phyloP scores from a whole-genome alignment of 179 eudicot genomes.

The Sideroxylon spinosum region DNA sequence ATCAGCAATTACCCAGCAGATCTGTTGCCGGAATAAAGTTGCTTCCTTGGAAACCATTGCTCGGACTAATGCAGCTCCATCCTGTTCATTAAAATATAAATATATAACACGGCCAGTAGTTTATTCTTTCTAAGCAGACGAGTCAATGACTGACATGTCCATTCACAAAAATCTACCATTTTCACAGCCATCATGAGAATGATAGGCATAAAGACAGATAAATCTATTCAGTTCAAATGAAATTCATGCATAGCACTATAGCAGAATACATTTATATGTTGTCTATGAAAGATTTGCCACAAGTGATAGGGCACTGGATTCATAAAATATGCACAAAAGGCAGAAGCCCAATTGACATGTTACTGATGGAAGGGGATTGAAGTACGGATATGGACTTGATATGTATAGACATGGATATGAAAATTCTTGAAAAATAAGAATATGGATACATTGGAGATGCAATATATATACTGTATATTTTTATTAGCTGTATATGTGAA shows the following conservation, averaged over 20 bases:
- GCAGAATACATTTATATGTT: neutral
- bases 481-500: too few species aligned
- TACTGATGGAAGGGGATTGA: neutral
- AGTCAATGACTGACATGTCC: neutral
- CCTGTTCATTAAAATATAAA: conserved; percentile 39
- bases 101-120: conserved; percentile 1
- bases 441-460: too few species aligned
- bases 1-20: conserved; percentile 58
- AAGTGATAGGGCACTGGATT: neutral
- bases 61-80: conserved; percentile 67
- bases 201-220: neutral
- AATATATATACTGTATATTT: too few species aligned
- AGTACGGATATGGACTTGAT: too few species aligned
- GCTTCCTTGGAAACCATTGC: conserved; percentile 67
- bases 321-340: neutral
- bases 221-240: neutral
- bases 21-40: conserved; percentile 46
- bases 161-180: neutral
- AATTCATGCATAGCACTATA: neutral
- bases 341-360: neutral
- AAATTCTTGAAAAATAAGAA: too few species aligned
- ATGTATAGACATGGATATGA: too few species aligned
- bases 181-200: neutral
- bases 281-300: neutral
- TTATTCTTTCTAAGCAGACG: neutral